These are phyloP conservation scores for Mycena belliarum DNA, from an alignment of 768 basidiomycete genomes.

Conservation along the genomic window DNA sequence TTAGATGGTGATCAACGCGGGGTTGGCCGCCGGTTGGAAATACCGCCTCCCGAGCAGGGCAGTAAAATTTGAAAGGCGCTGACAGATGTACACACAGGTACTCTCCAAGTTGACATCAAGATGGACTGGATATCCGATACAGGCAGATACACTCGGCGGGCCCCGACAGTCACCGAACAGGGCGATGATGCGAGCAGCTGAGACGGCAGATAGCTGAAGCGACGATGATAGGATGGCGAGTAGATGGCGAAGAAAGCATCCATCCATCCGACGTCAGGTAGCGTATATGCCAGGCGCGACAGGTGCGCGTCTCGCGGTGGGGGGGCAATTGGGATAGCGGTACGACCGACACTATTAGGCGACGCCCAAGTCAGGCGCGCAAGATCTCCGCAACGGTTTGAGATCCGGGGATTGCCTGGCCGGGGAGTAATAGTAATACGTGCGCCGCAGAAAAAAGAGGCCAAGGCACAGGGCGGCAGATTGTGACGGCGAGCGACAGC, in stretches of 20 bases:
- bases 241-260: background rate
- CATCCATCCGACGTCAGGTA: background rate
- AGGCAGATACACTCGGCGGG: background rate
- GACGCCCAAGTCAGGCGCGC: background rate
- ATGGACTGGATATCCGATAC: background rate
- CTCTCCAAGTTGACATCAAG: conserved; percentile 6
- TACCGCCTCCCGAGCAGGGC: background rate
- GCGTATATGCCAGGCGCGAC: background rate
- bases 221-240: background rate
- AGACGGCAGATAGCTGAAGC: no score
- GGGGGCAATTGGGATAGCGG: background rate
- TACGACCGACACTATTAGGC: background rate
- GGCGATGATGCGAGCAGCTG: background rate
- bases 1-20: background rate
- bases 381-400: background rate
- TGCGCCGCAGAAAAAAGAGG: no score
- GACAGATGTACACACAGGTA: background rate
- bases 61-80: background rate
- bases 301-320: background rate
- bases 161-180: background rate
- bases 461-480: background rate
- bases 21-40: background rate
- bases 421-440: no score
- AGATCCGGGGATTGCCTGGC: background rate
- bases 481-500: background rate